Percentiles rank a stretch among this genome's conserved stretches.
phyloP scores from a whole-genome alignment of 768 basidiomycete species.

The Fistulinella prunicolor region DNA sequence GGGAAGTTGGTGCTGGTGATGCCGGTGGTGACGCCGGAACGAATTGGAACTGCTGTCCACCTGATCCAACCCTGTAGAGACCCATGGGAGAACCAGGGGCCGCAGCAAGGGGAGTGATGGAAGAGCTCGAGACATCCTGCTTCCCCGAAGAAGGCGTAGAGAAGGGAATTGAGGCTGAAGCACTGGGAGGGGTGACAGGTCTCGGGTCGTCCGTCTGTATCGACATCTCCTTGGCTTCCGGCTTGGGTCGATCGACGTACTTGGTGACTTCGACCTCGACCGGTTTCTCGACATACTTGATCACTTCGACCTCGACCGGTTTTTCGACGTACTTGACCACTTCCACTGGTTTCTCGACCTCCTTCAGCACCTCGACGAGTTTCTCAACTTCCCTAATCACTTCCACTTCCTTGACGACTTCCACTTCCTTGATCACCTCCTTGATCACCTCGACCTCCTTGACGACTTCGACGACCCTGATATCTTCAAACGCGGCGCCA shows the following conservation, averaged over 20 bases:
- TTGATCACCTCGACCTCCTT: conserved; percentile 32
- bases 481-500: conserved; percentile 30
- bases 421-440: conserved; percentile 28
- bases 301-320: conserved; percentile 35
- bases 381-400: conserved; percentile 37
- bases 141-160: conserved; percentile 23
- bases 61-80: conserved; percentile 56
- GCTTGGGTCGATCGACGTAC: conserved; percentile 44
- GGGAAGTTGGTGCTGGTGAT: conserved; percentile 30
- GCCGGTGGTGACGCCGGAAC: conserved; percentile 47
- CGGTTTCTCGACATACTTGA: conserved; percentile 36
- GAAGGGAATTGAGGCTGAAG: conserved; percentile 24
- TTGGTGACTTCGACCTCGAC: conserved; percentile 22
- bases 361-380: conserved; percentile 25
- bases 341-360: conserved; percentile 21
- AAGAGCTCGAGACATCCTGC: conserved; percentile 28
- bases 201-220: conserved; percentile 69
- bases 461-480: conserved; percentile 30
- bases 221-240: conserved; percentile 69
- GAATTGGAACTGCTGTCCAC: conserved; percentile 61
- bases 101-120: conserved; percentile 34
- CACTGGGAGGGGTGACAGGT: conserved; percentile 32
- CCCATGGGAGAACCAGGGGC: conserved; percentile 34
- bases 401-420: conserved; percentile 27
- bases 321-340: conserved; percentile 28